Percentiles rank a stretch among this genome's conserved stretches.
phyloP scores from a whole-genome alignment of 768 basidiomycete genomes.

The Mycena filopes region DNA sequence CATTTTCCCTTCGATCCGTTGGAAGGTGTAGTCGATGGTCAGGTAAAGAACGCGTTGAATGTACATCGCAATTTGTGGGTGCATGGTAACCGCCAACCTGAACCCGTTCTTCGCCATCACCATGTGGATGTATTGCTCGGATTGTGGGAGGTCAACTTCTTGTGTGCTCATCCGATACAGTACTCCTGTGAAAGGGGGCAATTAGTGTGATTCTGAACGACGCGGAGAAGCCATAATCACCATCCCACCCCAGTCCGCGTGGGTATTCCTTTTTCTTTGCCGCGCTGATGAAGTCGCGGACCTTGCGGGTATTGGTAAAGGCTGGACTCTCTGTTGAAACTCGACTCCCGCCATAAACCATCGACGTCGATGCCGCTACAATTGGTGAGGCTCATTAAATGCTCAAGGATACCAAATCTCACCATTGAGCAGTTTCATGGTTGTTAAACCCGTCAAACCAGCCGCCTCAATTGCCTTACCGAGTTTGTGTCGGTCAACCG shows the following conservation, averaged over 20 bases:
- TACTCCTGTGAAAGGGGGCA: not conserved
- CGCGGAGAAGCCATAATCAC: not conserved
- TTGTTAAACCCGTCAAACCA: slow-evolving; percentile 6
- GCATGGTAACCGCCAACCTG: slow-evolving; percentile 17
- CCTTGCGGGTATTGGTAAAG: slow-evolving; percentile 3
- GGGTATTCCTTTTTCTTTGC: slow-evolving; percentile 16
- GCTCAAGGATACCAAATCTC: not conserved
- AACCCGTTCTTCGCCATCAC: slow-evolving; percentile 16
- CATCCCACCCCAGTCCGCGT: slow-evolving; percentile 16
- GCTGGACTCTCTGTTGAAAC: slow-evolving; percentile 5
- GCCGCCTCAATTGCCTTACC: slow-evolving; percentile 7
- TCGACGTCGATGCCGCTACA: slow-evolving; percentile 2
- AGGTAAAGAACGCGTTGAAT: slow-evolving; percentile 29
- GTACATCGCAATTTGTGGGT: slow-evolving; percentile 1
- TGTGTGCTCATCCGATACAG: not conserved
- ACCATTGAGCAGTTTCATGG: slow-evolving; percentile 14
- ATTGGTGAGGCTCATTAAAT: not conserved
- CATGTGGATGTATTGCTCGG: slow-evolving; percentile 12
- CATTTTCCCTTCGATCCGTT: slow-evolving; percentile 32
- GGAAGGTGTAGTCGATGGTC: slow-evolving; percentile 37
- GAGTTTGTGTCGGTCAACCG: slow-evolving; percentile 6
- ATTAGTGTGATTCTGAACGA: no score
- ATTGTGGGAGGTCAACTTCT: not conserved
- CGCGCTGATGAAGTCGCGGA: slow-evolving; percentile 11
- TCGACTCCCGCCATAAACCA: slow-evolving; percentile 1